Evolutionary conservation across 2,329 filamentous ascomycete genomes (phyloP).

Genomic region (Talaromyces verruculosus): DNA sequence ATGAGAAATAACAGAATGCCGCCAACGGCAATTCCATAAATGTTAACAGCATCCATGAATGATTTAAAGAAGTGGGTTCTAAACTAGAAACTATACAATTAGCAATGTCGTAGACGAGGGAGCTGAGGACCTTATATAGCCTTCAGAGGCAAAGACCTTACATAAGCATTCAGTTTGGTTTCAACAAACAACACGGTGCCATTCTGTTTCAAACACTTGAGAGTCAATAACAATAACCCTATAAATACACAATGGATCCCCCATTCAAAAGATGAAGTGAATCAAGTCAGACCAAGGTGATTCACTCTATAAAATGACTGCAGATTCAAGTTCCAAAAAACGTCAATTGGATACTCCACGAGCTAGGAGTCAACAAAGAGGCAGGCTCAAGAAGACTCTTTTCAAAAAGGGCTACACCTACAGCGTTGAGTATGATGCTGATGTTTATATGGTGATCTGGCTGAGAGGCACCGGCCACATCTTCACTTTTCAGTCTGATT

Average conservation of each 20-base stretch:
- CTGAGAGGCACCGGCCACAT: conserved; percentile 1
- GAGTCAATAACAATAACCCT: neutral
- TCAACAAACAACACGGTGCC: neutral
- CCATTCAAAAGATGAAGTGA: too few relatives aligned
- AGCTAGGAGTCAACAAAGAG: conserved; percentile 8
- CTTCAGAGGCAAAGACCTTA: neutral
- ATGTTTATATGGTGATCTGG: conserved; percentile 9
- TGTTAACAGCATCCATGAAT: neutral
- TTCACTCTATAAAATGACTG: neutral
- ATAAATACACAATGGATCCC: neutral
- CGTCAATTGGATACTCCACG: conserved; percentile 2
- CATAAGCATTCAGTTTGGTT: neutral
- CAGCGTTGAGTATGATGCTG: conserved; percentile 4
- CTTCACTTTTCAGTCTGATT: conserved; percentile 10
- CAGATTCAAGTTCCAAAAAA: neutral
- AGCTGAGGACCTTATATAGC: neutral
- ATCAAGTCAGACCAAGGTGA: neutral
- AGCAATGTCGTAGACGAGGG: neutral
- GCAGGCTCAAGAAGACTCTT: conserved; percentile 7
- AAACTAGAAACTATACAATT: neutral
- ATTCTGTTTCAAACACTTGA: neutral
- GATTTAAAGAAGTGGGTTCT: neutral
- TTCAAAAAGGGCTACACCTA: conserved; percentile 5
- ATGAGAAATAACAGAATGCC: too few relatives aligned
- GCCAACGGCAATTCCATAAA: too few relatives aligned